Evolutionary conservation across 306 rosid species (phyloP).

Genomic region (Corylus heterophylla): DNA sequence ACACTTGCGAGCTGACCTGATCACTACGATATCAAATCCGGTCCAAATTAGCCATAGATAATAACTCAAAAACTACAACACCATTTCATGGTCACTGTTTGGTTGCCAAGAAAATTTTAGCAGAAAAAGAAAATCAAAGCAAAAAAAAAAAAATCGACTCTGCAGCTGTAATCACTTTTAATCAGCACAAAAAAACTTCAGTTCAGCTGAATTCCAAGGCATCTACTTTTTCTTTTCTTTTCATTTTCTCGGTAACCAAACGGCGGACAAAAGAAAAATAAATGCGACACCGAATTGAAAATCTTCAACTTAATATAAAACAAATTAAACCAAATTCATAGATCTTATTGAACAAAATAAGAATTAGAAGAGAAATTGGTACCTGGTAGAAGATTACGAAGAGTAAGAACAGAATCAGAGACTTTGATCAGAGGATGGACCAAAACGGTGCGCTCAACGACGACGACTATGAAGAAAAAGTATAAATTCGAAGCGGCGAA

Average conservation of each 20-base stretch:
- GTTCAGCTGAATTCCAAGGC: neutral
- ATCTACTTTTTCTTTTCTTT: neutral
- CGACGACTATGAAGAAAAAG: conserved; percentile 17
- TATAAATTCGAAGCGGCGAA: neutral
- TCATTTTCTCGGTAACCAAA: neutral
- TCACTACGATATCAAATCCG: neutral
- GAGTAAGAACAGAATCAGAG: neutral
- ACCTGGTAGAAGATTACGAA: neutral
- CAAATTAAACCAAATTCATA: neutral
- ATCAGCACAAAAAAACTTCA: neutral
- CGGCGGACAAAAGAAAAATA: neutral
- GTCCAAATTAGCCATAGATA: neutral
- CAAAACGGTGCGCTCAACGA: neutral
- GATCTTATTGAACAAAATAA: neutral
- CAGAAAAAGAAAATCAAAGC: neutral
- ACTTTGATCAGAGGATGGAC: conserved; percentile 11
- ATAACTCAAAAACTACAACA: neutral
- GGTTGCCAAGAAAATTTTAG: neutral
- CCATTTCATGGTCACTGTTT: neutral
- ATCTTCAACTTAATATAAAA: neutral
- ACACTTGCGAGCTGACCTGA: conserved; percentile 24
- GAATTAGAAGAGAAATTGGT: neutral
- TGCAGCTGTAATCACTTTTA: neutral
- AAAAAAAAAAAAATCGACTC: neutral
- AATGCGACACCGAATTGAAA: neutral